Evolutionary conservation across 768 basidiomycete species (phyloP).

Genomic region (Russula sp.): DNA sequence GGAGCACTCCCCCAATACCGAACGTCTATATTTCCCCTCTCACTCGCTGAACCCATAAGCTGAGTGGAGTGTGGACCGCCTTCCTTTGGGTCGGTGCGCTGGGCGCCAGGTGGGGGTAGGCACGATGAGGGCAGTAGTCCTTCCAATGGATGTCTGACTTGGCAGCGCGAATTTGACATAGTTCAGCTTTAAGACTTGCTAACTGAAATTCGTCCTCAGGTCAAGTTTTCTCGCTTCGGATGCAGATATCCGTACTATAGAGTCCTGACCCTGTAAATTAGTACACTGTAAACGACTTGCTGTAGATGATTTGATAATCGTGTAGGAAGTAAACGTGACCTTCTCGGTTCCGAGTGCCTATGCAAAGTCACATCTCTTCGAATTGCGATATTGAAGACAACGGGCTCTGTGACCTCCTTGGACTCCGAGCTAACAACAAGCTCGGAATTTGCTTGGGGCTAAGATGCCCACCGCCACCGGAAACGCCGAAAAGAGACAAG

Average conservation of each 20-base stretch:
- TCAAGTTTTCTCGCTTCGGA: neutral
- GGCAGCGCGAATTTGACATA: neutral
- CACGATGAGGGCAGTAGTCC: constrained; percentile 58
- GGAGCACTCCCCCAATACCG: constrained; percentile 69
- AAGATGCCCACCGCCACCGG: constrained; percentile 17
- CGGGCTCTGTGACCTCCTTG: neutral
- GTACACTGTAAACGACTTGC: no score
- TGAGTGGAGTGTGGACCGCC: constrained; percentile 61
- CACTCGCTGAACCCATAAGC: constrained; percentile 58
- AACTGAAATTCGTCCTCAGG: neutral
- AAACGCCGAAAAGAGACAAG: constrained; percentile 11
- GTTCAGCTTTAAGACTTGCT: neutral
- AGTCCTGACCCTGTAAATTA: neutral
- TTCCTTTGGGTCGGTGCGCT: constrained; percentile 49
- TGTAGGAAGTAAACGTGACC: no score
- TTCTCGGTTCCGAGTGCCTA: neutral
- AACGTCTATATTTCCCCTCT: constrained; percentile 69
- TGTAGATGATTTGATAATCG: neutral
- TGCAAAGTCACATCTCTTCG: neutral
- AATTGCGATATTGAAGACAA: neutral
- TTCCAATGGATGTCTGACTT: constrained; percentile 89
- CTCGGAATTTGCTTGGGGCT: neutral
- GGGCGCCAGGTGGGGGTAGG: constrained; percentile 67
- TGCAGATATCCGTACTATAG: neutral
- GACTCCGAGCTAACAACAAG: constrained; percentile 2